These are phyloP conservation scores for Rhodotorula toruloides DNA, from an alignment of 768 basidiomycete genomes.

Conservation along the genomic window DNA sequence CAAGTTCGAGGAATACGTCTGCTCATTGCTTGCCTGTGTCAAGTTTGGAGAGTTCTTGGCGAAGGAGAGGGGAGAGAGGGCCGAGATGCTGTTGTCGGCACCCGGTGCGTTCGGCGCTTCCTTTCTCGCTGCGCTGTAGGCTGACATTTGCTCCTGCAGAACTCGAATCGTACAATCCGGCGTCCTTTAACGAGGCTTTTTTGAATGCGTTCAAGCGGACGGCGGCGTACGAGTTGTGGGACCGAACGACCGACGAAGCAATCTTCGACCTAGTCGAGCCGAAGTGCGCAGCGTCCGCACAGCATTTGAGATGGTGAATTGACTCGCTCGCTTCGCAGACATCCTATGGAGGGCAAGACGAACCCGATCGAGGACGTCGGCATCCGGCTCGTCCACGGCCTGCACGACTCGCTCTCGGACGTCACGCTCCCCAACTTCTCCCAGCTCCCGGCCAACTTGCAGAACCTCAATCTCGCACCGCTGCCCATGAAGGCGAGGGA, in stretches of 20 bases:
- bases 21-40: conserved; percentile 75
- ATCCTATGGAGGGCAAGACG: conserved; percentile 87
- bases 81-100: conserved; percentile 23
- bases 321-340: conserved; percentile 52
- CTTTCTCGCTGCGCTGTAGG: too few species aligned
- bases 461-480: conserved; percentile 81
- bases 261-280: conserved; percentile 95
- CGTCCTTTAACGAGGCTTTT: conserved; percentile 74
- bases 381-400: conserved; percentile 81
- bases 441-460: conserved; percentile 40
- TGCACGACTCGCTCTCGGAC: conserved; percentile 79
- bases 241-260: conserved; percentile 79
- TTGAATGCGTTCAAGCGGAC: conserved; percentile 81
- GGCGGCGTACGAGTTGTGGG: conserved; percentile 83
- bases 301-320: neutral
- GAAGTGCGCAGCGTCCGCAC: conserved; percentile 53
- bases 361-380: conserved; percentile 87
- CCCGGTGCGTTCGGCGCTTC: conserved; percentile 10
- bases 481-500: conserved; percentile 15
- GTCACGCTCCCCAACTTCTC: conserved; percentile 1
- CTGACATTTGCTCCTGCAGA: conserved; percentile 9
- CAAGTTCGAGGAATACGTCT: conserved; percentile 84
- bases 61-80: conserved; percentile 53
- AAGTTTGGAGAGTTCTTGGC: conserved; percentile 81
- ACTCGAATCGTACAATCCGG: conserved; percentile 31